Evolutionary conservation across 2,329 filamentous ascomycete species (phyloP), one percentile per base, ranked within the genome.

Genomic region (Mariannaea elegans): DNA sequence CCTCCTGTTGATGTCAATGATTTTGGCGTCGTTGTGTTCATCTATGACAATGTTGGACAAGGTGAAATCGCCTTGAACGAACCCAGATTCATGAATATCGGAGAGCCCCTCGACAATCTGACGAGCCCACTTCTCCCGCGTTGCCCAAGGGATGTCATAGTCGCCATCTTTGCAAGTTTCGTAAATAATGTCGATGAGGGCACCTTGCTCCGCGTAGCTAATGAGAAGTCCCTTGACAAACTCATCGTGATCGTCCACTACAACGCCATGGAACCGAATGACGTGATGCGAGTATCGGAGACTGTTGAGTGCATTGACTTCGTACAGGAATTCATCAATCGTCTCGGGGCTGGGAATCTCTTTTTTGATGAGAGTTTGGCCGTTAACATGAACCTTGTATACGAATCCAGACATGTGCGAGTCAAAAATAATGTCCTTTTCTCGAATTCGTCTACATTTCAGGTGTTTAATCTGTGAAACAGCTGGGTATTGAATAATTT

Each of bases 41-140:
- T 98, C 93, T 70, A 99, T 90, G 62, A 99, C 95, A 65, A 99
- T 97, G 73, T 99, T 99, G 5, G 94, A 97, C 24, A 99, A 82
- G 0, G 95, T 99, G 66, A 99, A 97, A 73, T 99, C 95, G 21
- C 95, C 95, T 73, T 99, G 95, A 10, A 99, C 95, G 74, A 97
- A 98, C 4, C 95, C 95, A 19, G 92, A 90, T 75, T 98, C 94
- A 71, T 99, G 95, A 27, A 99, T 94, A 69, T 97, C 93, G 1
- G 92, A 89, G 3, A 99, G 83, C 2, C 95, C 95, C 61, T 90
- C 86, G 13, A 98, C 88, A 66, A 98, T 97, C 75, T 98, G 94
- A 59, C 86, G 87, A 2, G 94, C 94, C 95, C 95, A 99, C 67
- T 86, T 89, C 75, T 94, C 90, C 45, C 94, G 88, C 39, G 88